phyloP scores from a whole-genome alignment of 306 rosid genomes.

The Crotalaria pallida region DNA sequence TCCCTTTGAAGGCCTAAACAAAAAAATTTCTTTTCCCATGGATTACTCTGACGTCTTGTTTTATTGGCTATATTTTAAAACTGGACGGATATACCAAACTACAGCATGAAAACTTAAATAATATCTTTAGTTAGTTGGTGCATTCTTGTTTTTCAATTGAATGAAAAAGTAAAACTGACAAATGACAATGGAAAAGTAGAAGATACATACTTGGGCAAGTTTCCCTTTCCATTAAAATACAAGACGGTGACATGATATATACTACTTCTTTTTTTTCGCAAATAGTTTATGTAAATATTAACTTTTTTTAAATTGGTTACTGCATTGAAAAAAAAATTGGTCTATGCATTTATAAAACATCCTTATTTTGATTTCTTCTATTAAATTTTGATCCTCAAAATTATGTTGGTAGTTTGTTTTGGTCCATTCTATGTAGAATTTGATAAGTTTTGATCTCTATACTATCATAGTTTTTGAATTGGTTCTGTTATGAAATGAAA shows the following conservation, averaged over 20 bases:
- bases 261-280: no score
- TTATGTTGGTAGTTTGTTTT: no score
- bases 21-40: conserved; percentile 6
- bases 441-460: no score
- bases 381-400: no score
- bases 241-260: conserved; percentile 18
- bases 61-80: neutral
- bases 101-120: neutral
- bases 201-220: conserved; percentile 20
- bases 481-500: no score
- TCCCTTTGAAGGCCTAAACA: conserved; percentile 30
- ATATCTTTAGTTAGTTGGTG: neutral
- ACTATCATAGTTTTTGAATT: no score
- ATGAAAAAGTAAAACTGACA: neutral
- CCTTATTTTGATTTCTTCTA: no score
- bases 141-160: neutral
- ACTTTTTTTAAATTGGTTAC: no score
- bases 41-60: conserved; percentile 18
- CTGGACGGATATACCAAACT: neutral
- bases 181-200: neutral
- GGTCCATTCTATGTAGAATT: no score
- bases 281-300: no score
- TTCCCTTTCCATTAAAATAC: conserved; percentile 18
- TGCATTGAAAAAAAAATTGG: no score
- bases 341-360: no score